Percentiles rank a stretch among this genome's conserved stretches.
Evolutionary conservation across 2,329 filamentous ascomycete genomes (phyloP).

Genomic region (Hypoxylon sp.): DNA sequence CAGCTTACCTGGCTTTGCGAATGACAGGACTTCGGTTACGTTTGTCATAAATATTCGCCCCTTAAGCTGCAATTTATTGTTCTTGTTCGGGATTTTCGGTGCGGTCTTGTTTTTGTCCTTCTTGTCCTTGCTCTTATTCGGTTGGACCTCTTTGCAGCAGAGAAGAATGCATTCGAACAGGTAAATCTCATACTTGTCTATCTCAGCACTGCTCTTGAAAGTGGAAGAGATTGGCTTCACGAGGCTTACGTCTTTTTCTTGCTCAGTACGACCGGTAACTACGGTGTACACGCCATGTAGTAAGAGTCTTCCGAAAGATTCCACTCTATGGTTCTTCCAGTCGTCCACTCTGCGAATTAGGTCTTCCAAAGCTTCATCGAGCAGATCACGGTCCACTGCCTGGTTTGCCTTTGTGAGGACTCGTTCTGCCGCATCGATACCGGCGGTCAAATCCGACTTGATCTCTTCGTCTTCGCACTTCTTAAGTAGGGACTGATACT

Average conservation of each 20-base stretch:
- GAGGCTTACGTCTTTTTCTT: constrained; percentile 82
- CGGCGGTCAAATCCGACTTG: constrained; percentile 78
- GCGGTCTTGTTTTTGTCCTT: constrained; percentile 72
- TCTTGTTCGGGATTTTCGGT: constrained; percentile 72
- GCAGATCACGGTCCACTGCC: constrained; percentile 87
- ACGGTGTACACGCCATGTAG: constrained; percentile 93
- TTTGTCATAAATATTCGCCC: constrained; percentile 99
- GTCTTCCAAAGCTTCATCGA: constrained; percentile 86
- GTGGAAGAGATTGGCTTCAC: constrained; percentile 51
- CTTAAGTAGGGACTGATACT: constrained; percentile 81
- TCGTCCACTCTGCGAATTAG: constrained; percentile 88
- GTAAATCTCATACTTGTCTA: constrained; percentile 89
- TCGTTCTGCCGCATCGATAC: constrained; percentile 84
- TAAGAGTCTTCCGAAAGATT: constrained; percentile 90
- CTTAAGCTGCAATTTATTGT: constrained; percentile 91
- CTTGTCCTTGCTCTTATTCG: constrained; percentile 85
- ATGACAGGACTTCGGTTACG: constrained; percentile 91
- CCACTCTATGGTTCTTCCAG: constrained; percentile 93
- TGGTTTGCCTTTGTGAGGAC: constrained; percentile 89
- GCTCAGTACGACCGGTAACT: constrained; percentile 87
- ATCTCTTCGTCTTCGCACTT: constrained; percentile 78
- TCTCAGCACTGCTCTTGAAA: constrained; percentile 39
- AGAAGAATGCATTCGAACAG: constrained; percentile 95
- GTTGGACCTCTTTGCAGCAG: constrained; percentile 94
- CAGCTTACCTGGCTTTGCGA: constrained; percentile 85